Conservation (phyloP, 345 rosid genomes). For the Abelmoschus esculentus region DNA sequence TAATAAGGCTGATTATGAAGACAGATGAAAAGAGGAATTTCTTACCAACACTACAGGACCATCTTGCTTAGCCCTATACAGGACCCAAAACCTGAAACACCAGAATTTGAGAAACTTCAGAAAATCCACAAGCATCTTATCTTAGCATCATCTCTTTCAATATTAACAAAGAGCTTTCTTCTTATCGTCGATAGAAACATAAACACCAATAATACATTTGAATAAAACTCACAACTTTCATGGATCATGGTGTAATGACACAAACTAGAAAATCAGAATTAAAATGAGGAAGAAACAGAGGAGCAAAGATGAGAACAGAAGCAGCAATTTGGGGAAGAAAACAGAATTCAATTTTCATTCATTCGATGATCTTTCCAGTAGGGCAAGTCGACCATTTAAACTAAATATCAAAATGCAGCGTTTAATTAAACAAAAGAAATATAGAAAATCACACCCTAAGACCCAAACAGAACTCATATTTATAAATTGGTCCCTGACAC, state of each 20-base stretch:
- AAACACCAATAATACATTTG: neutral
- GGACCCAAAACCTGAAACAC: constrained; percentile 82
- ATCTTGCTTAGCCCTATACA: constrained; percentile 92
- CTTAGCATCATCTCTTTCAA: neutral
- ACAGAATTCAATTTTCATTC: too few relatives aligned
- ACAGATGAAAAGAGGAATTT: neutral
- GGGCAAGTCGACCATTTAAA: too few relatives aligned
- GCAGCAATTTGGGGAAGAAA: too few relatives aligned
- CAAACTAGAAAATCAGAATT: too few relatives aligned
- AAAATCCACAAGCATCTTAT: neutral
- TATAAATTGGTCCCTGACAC: too few relatives aligned
- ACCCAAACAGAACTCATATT: too few relatives aligned
- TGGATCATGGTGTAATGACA: neutral
- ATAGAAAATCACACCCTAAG: too few relatives aligned
- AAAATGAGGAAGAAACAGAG: too few relatives aligned
- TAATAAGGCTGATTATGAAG: neutral
- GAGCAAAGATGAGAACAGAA: too few relatives aligned
- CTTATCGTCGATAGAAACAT: neutral
- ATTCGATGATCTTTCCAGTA: too few relatives aligned
- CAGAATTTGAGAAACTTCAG: constrained; percentile 2
- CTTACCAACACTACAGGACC: constrained; percentile 92
- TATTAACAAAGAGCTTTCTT: neutral
- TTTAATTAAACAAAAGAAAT: too few relatives aligned
- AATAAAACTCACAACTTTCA: neutral
- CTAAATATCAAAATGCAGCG: too few relatives aligned